These are phyloP conservation scores for Populus deltoides DNA, from an alignment of 345 rosid species.

Conservation along the genomic window DNA sequence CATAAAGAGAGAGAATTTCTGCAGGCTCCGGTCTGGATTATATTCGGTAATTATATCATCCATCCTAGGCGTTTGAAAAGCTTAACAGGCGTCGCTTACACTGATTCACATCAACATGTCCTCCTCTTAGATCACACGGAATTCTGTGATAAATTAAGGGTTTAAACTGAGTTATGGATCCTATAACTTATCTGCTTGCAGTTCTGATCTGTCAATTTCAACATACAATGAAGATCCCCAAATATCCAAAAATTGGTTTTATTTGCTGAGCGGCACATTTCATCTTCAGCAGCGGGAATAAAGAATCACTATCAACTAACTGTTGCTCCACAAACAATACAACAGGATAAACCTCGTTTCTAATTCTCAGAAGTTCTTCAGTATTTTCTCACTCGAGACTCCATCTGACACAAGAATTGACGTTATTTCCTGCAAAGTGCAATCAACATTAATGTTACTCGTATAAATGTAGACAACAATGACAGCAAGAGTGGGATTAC, in stretches of 20 bases:
- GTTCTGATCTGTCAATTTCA: neutral
- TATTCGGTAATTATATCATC: neutral
- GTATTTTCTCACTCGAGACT: slow-evolving; percentile 61
- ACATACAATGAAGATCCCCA: neutral
- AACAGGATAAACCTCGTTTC: slow-evolving; percentile 23
- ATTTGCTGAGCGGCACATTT: slow-evolving; percentile 27
- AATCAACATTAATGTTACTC: neutral
- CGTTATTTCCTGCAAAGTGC: slow-evolving; percentile 73
- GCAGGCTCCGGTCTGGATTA: neutral
- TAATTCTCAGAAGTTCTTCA: slow-evolving; percentile 73
- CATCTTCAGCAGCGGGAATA: slow-evolving; percentile 16
- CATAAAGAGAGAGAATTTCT: neutral
- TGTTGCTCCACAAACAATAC: slow-evolving; percentile 24
- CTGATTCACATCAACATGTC: neutral
- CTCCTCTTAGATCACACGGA: neutral
- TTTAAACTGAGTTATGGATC: neutral
- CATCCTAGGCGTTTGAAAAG: neutral
- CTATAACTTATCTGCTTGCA: neutral
- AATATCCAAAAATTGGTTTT: slow-evolving; percentile 29
- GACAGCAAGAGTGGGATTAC: neutral
- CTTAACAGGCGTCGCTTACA: neutral
- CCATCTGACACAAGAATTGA: slow-evolving; percentile 72
- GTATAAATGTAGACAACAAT: neutral
- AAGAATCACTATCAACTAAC: slow-evolving; percentile 29
- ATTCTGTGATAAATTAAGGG: neutral